Evolutionary conservation across 768 basidiomycete species (phyloP).

Genomic region (Phaeotremella skinneri): DNA sequence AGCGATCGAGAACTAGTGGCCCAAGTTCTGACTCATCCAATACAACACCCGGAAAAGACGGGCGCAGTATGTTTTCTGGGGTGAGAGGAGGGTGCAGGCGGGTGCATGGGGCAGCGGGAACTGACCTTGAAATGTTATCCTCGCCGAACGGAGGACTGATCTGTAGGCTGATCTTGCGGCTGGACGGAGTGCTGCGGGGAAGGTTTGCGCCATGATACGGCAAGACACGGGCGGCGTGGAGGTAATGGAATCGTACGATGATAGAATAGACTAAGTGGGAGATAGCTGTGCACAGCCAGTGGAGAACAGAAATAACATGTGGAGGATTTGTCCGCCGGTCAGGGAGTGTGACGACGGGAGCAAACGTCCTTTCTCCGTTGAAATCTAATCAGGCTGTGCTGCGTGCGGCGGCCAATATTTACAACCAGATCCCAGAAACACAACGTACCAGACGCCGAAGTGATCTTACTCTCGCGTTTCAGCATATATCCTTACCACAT

Average conservation of each 20-base stretch:
- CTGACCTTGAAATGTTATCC: constrained; percentile 43
- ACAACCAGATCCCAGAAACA: no score
- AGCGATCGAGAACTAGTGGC: no score
- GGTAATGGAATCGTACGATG: not conserved
- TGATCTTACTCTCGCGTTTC: no score
- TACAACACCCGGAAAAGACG: no score
- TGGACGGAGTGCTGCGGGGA: constrained; percentile 29
- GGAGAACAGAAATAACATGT: not conserved
- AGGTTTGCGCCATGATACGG: constrained; percentile 20
- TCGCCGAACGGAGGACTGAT: constrained; percentile 29
- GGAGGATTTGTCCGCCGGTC: not conserved
- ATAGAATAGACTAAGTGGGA: not conserved
- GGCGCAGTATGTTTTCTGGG: not conserved
- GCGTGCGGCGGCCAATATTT: not conserved
- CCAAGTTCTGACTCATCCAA: no score
- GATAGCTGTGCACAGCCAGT: not conserved
- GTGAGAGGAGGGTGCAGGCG: not conserved
- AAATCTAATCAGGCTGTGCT: not conserved
- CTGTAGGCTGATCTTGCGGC: constrained; percentile 41
- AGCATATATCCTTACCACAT: no score
- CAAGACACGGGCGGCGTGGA: not conserved
- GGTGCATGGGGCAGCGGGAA: no score
- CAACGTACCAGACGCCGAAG: no score
- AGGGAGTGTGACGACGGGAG: not conserved
- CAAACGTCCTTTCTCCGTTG: not conserved